These are phyloP conservation scores for Clitopilus hobsonii DNA, from an alignment of 768 basidiomycete species.

Conservation along the genomic window DNA sequence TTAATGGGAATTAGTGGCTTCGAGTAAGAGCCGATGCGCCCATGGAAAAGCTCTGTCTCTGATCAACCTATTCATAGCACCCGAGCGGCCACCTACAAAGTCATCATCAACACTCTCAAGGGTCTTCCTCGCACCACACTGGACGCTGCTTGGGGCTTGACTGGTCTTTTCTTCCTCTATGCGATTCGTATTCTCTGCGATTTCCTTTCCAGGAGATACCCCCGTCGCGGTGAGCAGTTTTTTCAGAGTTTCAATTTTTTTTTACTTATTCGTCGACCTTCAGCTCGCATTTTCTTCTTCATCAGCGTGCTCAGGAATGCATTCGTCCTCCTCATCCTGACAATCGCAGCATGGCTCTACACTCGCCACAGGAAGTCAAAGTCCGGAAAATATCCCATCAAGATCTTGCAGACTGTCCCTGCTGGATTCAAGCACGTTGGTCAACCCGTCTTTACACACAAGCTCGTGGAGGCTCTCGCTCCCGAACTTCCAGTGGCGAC, in stretches of 20 bases:
- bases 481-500: constrained; percentile 79
- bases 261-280: constrained; percentile 1
- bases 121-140: constrained; percentile 63
- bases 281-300: constrained; percentile 75
- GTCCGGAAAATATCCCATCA: constrained; percentile 75
- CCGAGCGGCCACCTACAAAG: constrained; percentile 75
- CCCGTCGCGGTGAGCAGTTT: constrained; percentile 45
- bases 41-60: neutral
- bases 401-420: constrained; percentile 79
- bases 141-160: constrained; percentile 89
- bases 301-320: constrained; percentile 73
- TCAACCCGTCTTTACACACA: constrained; percentile 30
- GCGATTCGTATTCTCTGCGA: constrained; percentile 56
- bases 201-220: constrained; percentile 50
- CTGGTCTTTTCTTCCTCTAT: constrained; percentile 70
- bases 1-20: constrained; percentile 86
- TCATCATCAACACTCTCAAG: constrained; percentile 92
- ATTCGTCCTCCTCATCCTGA: constrained; percentile 85
- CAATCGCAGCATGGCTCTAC: constrained; percentile 84
- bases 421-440: constrained; percentile 69
- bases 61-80: constrained; percentile 46
- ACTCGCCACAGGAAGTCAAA: constrained; percentile 54
- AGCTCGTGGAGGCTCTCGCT: constrained; percentile 63
- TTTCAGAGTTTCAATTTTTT: neutral
- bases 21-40: constrained; percentile 44